Conservation (phyloP, 352 stramenopile species). For the Phytophthora syringae region DNA sequence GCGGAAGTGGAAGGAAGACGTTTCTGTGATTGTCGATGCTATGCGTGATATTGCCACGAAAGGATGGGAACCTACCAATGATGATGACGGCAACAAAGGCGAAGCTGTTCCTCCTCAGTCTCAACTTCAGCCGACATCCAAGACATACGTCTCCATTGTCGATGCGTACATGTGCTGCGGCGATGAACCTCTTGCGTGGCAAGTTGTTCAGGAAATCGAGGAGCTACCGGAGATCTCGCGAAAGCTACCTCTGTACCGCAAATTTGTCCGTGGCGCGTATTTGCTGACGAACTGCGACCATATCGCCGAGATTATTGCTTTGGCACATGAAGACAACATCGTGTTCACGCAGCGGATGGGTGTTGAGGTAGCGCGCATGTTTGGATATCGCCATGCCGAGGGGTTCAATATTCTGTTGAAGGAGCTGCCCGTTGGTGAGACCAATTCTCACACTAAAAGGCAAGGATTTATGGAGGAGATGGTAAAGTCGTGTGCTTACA, state of each 20-base stretch:
- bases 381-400: conserved; percentile 56
- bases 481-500: conserved; percentile 74
- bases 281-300: conserved; percentile 67
- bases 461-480: conserved; percentile 70
- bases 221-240: conserved; percentile 44
- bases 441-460: conserved; percentile 33
- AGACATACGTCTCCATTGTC: conserved; percentile 77
- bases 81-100: not conserved
- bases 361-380: conserved; percentile 70
- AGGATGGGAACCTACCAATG: conserved; percentile 39
- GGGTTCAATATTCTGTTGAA: conserved; percentile 59
- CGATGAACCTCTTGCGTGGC: conserved; percentile 65
- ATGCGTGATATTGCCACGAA: conserved; percentile 58
- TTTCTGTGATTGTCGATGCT: conserved; percentile 60
- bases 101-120: conserved; percentile 49
- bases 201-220: conserved; percentile 58
- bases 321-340: conserved; percentile 57
- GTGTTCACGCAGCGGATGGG: conserved; percentile 70
- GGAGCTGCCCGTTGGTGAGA: conserved; percentile 37
- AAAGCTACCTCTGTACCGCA: conserved; percentile 65
- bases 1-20: conserved; percentile 82
- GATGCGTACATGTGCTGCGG: conserved; percentile 78
- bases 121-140: conserved; percentile 62
- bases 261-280: conserved; percentile 76
- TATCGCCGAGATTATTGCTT: conserved; percentile 55